Base-by-base conservation (phyloP, 257 asterid species). In the Jaltomata sinuosa region DNA sequence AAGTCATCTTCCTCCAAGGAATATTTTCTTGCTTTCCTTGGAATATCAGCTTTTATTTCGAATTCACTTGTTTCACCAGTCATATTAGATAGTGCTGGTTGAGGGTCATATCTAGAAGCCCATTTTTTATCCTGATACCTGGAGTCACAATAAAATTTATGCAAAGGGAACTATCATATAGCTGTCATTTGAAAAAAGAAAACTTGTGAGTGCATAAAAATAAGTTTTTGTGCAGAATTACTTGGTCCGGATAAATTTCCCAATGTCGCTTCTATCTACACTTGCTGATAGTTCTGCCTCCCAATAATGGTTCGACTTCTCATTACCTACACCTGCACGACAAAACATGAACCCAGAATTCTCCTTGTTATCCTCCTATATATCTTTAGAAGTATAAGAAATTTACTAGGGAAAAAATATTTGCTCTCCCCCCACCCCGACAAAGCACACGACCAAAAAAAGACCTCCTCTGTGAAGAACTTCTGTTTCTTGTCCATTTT, bases 21-120 rank as follows among this genome's bases (percentile, higher is more conserved):
- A 87, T 96, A 93, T 86, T 91, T 96, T 87, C 99, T 90, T 83
- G 98, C 98, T 89, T 87, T 94, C 91, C 92, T 94, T 12, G 99
- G 99, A 80, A 96, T 88, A 57, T 87, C 93, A 83, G 54, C 84
- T 81, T 76, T 80, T 11, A 87, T 83, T 40, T 85, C 81, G n/a
- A 47, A 80, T 31, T 36, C 83, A 38, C 81, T 79, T 52, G 84
- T 84, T 80, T 79, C 85, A 64, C 47, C 57, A 38, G 83, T 89
- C 72, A 62, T n/a, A 16, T 87, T 87, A 47, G 81, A 78, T 27
- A 91, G 94, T 38, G 71, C 80, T 27, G 94, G 95, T 49, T 85
- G 92, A 11, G 80, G 27, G 52, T 72, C 84, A 76, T 90, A 91
- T 68, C 59, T 87, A 3, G 98, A 90, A 83, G 87, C 91, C 99